A percentile compares a stretch with the other conserved stretches of the same genome.
phyloP scores from a whole-genome alignment of 352 stramenopile genomes.

The Detonula confervacea region DNA sequence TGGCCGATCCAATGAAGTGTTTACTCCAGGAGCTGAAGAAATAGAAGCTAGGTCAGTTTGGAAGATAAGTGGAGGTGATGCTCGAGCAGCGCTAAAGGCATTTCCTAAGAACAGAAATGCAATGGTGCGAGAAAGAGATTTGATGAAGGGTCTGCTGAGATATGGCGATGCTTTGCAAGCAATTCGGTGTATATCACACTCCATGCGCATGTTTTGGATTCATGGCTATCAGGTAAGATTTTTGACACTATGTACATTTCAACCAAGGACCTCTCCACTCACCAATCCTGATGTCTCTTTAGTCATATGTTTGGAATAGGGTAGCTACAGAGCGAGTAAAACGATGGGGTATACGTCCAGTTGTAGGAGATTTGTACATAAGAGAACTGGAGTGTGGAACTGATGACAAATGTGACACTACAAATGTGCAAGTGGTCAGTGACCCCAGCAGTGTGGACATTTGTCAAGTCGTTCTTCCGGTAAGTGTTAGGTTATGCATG shows the following conservation, averaged over 20 bases:
- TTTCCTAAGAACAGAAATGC: constrained; percentile 57
- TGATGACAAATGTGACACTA: constrained; percentile 13
- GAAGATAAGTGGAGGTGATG: constrained; percentile 61
- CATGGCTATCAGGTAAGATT: constrained; percentile 60
- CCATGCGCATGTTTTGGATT: constrained; percentile 76
- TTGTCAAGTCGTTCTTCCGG: constrained; percentile 74
- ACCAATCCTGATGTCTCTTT: not conserved
- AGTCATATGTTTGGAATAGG: constrained; percentile 69
- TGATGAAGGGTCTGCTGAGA: constrained; percentile 77
- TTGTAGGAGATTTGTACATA: constrained; percentile 72
- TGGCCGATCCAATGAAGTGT: constrained; percentile 50
- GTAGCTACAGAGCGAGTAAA: constrained; percentile 67
- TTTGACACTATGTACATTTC: too few relatives aligned
- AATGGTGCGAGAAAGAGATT: constrained; percentile 67
- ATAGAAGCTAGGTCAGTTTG: constrained; percentile 63
- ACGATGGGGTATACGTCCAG: constrained; percentile 47
- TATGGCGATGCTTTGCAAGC: constrained; percentile 70
- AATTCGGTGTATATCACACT: constrained; percentile 66
- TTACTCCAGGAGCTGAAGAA: constrained; percentile 55
- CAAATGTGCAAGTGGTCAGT: constrained; percentile 55
- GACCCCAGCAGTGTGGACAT: constrained; percentile 44
- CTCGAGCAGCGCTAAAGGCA: constrained; percentile 56
- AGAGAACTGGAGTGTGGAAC: not conserved
- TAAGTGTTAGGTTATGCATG: too few relatives aligned
- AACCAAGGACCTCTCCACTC: not conserved